phyloP scores from a whole-genome alignment of 768 basidiomycete genomes.

The Kwoniella bestiolae region DNA sequence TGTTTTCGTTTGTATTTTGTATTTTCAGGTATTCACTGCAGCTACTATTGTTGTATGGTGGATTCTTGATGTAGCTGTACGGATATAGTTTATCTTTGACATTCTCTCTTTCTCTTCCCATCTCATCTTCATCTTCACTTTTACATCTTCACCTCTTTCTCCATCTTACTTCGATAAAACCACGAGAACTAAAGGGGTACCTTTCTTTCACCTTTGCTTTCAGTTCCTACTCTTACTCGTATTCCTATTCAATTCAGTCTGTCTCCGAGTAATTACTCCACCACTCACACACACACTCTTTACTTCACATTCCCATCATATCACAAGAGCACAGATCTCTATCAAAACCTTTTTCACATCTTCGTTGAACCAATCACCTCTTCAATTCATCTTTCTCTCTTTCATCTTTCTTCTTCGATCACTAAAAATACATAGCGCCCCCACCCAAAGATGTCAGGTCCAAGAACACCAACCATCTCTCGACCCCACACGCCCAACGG shows the following conservation, averaged over 20 bases:
- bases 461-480: slow-evolving; percentile 26
- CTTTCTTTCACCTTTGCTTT: background rate
- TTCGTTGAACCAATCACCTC: background rate
- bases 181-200: too few species aligned
- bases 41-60: background rate
- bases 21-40: too few species aligned
- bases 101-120: background rate
- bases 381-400: background rate
- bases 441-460: slow-evolving; percentile 19
- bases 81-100: background rate
- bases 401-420: background rate
- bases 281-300: background rate
- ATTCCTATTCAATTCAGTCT: background rate
- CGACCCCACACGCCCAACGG: slow-evolving; percentile 42
- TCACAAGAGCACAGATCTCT: too few species aligned
- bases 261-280: background rate
- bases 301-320: background rate
- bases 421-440: background rate
- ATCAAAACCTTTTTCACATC: too few species aligned
- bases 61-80: background rate
- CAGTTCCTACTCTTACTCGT: background rate
- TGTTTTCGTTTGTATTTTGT: background rate
- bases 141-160: background rate
- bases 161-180: background rate
- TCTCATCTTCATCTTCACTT: background rate